Evolutionary conservation across 345 rosid genomes (phyloP).

Genomic region (Lagerstroemia speciosa): DNA sequence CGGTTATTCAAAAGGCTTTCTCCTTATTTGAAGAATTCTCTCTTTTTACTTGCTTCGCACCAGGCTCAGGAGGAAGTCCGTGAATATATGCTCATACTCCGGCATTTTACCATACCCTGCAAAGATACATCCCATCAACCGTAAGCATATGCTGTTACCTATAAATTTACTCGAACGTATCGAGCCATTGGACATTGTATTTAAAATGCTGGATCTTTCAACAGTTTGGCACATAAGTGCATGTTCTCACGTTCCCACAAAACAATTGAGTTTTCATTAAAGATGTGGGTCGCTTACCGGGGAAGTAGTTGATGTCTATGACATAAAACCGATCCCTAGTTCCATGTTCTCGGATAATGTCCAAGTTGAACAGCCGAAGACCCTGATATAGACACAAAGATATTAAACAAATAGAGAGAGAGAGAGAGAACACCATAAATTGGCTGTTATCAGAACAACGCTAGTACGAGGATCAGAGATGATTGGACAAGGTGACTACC

Average conservation of each 20-base stretch:
- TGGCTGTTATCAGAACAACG: too few species aligned
- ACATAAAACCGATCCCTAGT: slow-evolving; percentile 58
- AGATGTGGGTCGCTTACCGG: slow-evolving; percentile 32
- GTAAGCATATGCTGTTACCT: background rate
- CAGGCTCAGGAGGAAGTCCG: slow-evolving; percentile 64
- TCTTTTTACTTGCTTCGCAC: slow-evolving; percentile 28
- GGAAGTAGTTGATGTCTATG: slow-evolving; percentile 79
- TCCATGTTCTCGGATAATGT: slow-evolving; percentile 70
- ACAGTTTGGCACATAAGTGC: background rate
- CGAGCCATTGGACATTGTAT: background rate
- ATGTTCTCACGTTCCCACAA: too few species aligned
- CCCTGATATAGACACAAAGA: slow-evolving; percentile 31
- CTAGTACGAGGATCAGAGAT: background rate
- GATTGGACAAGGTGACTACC: slow-evolving; percentile 24
- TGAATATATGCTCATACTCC: slow-evolving; percentile 64
- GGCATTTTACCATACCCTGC: slow-evolving; percentile 90
- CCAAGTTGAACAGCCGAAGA: slow-evolving; percentile 69
- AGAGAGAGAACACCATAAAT: too few species aligned
- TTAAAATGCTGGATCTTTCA: background rate
- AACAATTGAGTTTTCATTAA: background rate
- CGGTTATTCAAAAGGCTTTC: background rate
- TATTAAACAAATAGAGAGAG: background rate
- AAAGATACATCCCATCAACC: background rate
- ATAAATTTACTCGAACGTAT: background rate
- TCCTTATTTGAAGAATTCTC: background rate